phyloP scores from a whole-genome alignment of 148 eudicot species.

The Dysphania ambrosioides region DNA sequence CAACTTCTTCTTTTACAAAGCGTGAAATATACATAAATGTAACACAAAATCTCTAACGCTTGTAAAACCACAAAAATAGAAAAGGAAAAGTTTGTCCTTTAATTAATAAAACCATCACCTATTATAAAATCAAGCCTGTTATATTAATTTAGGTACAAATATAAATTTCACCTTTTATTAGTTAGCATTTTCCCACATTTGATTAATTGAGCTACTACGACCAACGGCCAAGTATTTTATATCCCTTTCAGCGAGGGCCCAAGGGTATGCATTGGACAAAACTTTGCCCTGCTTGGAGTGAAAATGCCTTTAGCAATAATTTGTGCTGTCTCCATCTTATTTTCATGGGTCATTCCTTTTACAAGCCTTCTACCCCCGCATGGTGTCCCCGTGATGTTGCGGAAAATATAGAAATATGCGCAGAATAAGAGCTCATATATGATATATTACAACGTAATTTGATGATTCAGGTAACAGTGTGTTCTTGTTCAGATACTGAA shows the following conservation, averaged over 20 bases:
- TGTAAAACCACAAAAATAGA: too few relatives aligned
- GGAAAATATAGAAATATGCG: slow-evolving; percentile 12
- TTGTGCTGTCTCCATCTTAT: slow-evolving; percentile 26
- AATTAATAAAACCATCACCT: too few relatives aligned
- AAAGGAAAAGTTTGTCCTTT: too few relatives aligned
- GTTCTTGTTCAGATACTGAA: neutral
- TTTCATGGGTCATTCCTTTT: slow-evolving; percentile 24
- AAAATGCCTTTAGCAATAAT: slow-evolving; percentile 35
- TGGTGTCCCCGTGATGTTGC: slow-evolving; percentile 29
- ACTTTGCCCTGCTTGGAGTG: slow-evolving; percentile 36
- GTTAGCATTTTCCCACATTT: too few relatives aligned
- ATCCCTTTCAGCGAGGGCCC: slow-evolving; percentile 37
- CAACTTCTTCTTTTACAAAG: too few relatives aligned
- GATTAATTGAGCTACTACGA: too few relatives aligned
- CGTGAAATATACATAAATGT: too few relatives aligned
- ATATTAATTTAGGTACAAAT: too few relatives aligned
- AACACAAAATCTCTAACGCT: too few relatives aligned
- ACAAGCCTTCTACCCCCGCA: slow-evolving; percentile 33
- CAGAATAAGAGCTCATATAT: neutral
- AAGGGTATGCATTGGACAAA: slow-evolving; percentile 35
- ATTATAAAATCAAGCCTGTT: too few relatives aligned
- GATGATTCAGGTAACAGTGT: neutral
- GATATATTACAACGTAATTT: neutral
- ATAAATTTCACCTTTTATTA: too few relatives aligned
- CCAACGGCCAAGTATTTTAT: slow-evolving; percentile 29